Percentiles rank a stretch among this genome's conserved stretches.
Conservation (phyloP, 1,284 basidiomycete species). For the Cryptococcus sp. region DNA sequence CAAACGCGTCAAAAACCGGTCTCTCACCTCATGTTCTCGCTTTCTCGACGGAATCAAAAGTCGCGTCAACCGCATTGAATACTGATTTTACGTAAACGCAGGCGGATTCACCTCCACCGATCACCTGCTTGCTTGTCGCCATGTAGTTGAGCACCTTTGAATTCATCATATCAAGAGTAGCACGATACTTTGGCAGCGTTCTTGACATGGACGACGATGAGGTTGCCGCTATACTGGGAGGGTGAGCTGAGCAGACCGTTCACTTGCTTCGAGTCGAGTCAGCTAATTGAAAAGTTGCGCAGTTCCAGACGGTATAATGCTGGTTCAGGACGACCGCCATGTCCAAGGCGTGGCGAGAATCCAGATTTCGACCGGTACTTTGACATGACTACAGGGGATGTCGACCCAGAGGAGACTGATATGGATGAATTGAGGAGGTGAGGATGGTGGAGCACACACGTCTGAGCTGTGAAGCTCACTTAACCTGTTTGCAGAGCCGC, state of each 20-base stretch:
- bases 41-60: not conserved
- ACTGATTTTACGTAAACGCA: not conserved
- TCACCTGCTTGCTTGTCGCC: not conserved
- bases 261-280: not conserved
- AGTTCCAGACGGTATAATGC: conserved; percentile 7
- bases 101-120: not conserved
- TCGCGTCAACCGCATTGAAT: conserved; percentile 9
- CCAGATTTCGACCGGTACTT: conserved; percentile 41
- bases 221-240: conserved; percentile 20
- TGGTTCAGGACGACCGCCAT: conserved; percentile 3
- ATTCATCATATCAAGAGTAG: not conserved
- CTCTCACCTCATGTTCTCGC: not conserved
- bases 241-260: conserved; percentile 1
- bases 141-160: not conserved
- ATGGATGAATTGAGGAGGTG: conserved; percentile 36
- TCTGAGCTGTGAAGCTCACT: no score
- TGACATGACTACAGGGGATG: conserved; percentile 15
- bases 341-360: conserved; percentile 33
- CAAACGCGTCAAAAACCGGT: conserved; percentile 3
- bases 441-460: not conserved
- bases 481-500: conserved; percentile 30
- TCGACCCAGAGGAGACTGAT: conserved; percentile 26
- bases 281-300: conserved; percentile 2
- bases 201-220: conserved; percentile 24
- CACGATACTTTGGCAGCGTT: not conserved